A percentile compares a stretch with the other conserved stretches of the same genome.
phyloP scores from a whole-genome alignment of 1,284 basidiomycete species.

The Pseudozyma flocculosa region DNA sequence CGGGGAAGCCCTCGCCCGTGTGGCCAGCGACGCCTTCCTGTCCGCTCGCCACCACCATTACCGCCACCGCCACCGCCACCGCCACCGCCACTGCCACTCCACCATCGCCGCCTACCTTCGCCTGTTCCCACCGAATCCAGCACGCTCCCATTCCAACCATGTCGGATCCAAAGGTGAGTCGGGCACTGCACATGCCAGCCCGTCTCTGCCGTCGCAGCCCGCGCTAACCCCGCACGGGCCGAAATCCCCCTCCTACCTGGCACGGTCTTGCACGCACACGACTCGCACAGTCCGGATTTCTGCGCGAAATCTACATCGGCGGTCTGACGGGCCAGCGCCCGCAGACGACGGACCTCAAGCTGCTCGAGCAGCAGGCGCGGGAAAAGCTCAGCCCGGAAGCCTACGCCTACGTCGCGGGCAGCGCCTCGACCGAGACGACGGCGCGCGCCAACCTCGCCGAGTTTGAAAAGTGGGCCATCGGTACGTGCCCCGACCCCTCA shows the following conservation, averaged over 20 bases:
- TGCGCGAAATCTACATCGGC: conserved; percentile 46
- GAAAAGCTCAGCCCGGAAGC: conserved; percentile 33
- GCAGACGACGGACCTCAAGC: conserved; percentile 25
- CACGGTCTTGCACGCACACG: background rate
- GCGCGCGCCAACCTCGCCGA: conserved; percentile 32
- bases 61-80: too few species aligned
- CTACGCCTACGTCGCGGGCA: conserved; percentile 47
- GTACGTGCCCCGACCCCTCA: conserved; percentile 15
- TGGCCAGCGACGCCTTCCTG: too few species aligned
- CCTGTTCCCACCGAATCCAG: too few species aligned
- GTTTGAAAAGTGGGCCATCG: conserved; percentile 39
- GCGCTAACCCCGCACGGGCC: too few species aligned
- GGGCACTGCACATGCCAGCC: too few species aligned
- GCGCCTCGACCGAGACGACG: conserved; percentile 40
- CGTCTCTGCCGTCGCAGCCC: background rate
- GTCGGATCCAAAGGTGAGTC: conserved; percentile 23
- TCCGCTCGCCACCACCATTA: too few species aligned
- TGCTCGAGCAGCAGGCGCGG: conserved; percentile 35
- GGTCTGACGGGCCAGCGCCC: conserved; percentile 26
- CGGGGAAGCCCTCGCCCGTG: too few species aligned
- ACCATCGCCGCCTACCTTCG: too few species aligned
- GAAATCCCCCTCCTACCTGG: too few species aligned
- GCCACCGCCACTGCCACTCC: too few species aligned
- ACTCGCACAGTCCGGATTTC: conserved; percentile 20
- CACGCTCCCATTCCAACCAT: too few species aligned